Evolutionary conservation across 2,329 filamentous ascomycete species (phyloP).

Genomic region (Botryotinia narcissicola): DNA sequence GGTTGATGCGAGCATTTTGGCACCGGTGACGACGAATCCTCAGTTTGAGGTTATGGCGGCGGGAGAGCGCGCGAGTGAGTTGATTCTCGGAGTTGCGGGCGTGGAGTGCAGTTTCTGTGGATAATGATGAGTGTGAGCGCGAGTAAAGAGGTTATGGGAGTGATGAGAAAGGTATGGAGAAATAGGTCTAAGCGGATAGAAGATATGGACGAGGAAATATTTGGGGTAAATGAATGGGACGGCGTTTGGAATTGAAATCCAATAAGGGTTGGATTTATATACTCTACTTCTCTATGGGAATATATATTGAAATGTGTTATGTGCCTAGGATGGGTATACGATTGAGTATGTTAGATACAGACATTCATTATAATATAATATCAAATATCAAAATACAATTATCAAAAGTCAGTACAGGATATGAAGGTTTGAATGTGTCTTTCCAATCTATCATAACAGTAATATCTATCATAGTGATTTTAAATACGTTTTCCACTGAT

Average conservation of each 20-base stretch:
- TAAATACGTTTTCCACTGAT: neutral
- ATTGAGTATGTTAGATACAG: neutral
- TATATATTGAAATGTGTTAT: neutral
- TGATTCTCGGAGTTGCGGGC: slow-evolving; percentile 40
- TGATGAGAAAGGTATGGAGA: neutral
- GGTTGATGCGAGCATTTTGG: slow-evolving; percentile 50
- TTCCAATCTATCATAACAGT: neutral
- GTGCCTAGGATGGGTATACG: neutral
- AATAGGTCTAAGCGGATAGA: neutral
- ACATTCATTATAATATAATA: neutral
- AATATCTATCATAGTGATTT: neutral
- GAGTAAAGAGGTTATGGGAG: neutral
- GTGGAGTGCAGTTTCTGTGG: neutral
- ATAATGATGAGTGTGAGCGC: neutral
- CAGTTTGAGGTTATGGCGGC: slow-evolving; percentile 55
- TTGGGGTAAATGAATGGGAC: neutral
- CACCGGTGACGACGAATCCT: slow-evolving; percentile 53
- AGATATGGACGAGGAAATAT: neutral
- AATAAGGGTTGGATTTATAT: neutral
- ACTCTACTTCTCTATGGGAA: neutral
- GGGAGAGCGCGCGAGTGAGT: slow-evolving; percentile 50
- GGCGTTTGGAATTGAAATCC: neutral
- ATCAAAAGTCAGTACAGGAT: neutral
- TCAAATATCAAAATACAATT: neutral
- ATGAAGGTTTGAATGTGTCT: neutral